Evolutionary conservation across 257 asterid genomes (phyloP), one percentile per base, ranked within the genome.

Genomic region (Scutellaria minor): DNA sequence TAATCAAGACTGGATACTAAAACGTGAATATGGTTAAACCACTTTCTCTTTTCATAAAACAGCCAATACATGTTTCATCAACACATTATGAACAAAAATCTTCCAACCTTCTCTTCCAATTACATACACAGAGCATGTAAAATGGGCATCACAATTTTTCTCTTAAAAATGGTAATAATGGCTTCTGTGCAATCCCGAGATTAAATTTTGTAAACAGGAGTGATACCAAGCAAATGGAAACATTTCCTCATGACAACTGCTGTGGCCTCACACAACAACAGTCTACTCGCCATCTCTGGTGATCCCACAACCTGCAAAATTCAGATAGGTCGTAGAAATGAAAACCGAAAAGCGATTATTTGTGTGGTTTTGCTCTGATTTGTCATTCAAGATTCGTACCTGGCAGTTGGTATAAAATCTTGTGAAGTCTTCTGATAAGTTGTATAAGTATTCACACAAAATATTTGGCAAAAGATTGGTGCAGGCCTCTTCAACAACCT

Each of bases 221-320:
- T 94, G 65, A 94, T 94, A 14, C 99, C 99, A 7, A 94, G 87
- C 72, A 94, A 65, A 79, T 89, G 82, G 83, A 94, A 91, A 72
- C 97, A 91, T 72, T 89, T 82, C 45, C 99, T 81, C 97, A 94
- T 94, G 46, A 91, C 99, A 51, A 88, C 84, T 15, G 97, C 97
- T 0, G 99, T 91, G 65, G 99, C 97, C 85, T 94, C 97, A 31
- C 99, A 91, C 24, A 94, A 73, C 78, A 94, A 67, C 13, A 94
- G 99, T 52, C 99, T 74, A 53, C 97, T 91, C 1, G 85, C 76
- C 90, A 89, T 97, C 85, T 86, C 88, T 0, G 83, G 76, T 6
- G 97, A 88, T 42, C 95, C 96, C 73, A 88, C 91, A 11, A 94
- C 97, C 99, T 94, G 68, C 74, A 72, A 18, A 51, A 67, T n/a